Conservation (phyloP, 306 rosid genomes). For the Trichosanthes cucumerina region DNA sequence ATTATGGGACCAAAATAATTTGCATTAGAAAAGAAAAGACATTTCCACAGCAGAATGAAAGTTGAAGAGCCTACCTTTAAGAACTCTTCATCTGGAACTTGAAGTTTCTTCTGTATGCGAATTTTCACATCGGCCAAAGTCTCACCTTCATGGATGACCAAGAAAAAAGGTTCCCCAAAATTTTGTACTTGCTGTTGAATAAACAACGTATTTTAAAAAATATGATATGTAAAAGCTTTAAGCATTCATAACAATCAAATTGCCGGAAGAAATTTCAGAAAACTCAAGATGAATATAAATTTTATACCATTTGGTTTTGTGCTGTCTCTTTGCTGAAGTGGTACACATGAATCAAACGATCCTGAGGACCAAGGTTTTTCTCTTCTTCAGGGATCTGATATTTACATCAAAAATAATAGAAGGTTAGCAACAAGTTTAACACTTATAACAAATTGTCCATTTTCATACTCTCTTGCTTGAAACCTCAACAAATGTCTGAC, state of each 20-base stretch:
- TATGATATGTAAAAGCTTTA: not conserved
- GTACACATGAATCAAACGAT: constrained; percentile 83
- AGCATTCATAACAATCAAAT: not conserved
- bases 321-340: constrained; percentile 70
- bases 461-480: not conserved
- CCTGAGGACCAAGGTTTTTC: constrained; percentile 58
- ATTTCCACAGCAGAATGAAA: not conserved
- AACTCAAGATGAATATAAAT: not conserved
- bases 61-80: constrained; percentile 37
- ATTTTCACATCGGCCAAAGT: constrained; percentile 68
- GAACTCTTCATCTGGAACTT: constrained; percentile 80
- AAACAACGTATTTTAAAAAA: constrained; percentile 1
- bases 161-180: constrained; percentile 88
- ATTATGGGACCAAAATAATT: not conserved
- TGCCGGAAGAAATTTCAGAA: not conserved
- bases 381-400: constrained; percentile 80
- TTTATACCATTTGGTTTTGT: constrained; percentile 57
- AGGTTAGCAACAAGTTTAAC: not conserved
- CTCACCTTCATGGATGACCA: constrained; percentile 76
- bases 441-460: not conserved
- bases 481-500: constrained; percentile 4
- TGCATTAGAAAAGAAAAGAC: not conserved
- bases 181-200: constrained; percentile 69
- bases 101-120: constrained; percentile 77
- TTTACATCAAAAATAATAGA: not conserved